Base-by-base conservation (phyloP, 2,329 filamentous ascomycete genomes). In the Cordyceps farinosa region DNA sequence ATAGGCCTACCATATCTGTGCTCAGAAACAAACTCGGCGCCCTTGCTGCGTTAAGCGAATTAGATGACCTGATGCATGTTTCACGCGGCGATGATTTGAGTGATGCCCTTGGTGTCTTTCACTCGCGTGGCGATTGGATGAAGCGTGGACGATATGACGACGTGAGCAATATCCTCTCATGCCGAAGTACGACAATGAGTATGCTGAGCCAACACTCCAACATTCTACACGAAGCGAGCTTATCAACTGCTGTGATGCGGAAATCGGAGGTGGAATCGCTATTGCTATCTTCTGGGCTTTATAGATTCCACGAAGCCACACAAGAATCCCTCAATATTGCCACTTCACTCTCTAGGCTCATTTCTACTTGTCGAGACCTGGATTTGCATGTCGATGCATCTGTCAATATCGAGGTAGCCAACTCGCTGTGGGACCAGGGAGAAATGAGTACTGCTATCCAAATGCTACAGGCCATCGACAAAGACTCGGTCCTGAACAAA, bases 341-440 rank as follows among this genome's bases (percentile, higher is more conserved):
- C 13, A 95, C 93, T 2, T 87, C 89, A 32, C 81, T 99, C n/a
- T 90, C 87, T 13, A 87, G 91, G 62, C 82, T 98, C 32, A 85
- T 92, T n/a, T 73, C 80, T 6, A 80, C 87, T 3, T 95, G 90
- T 71, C 82, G 84, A 65, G 80, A 84, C 0, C 75, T 91, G n/a
- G 91, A 90, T 0, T 77, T 98, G 2, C 84, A 87, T 63, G 86
- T 97, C 51, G 89, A 92, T 70, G 90, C 88, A 13, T 88, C 88
- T 13, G 86, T 92, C 45, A 87, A 88, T 66, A 85, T 94, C 61
- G 95, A 98, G 74, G 86, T 91, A 8, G 93, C 96, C 11, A 92
- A 90, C 70, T 92, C 96, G 7, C 79, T 99, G 1, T 99, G 95
- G 94, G 92, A 96, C 66, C 90, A 97, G 72, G 92, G 92, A 13